These are phyloP conservation scores for Fusarium brachygibbosum DNA, from an alignment of 2,329 filamentous ascomycete genomes.

Conservation along the genomic window DNA sequence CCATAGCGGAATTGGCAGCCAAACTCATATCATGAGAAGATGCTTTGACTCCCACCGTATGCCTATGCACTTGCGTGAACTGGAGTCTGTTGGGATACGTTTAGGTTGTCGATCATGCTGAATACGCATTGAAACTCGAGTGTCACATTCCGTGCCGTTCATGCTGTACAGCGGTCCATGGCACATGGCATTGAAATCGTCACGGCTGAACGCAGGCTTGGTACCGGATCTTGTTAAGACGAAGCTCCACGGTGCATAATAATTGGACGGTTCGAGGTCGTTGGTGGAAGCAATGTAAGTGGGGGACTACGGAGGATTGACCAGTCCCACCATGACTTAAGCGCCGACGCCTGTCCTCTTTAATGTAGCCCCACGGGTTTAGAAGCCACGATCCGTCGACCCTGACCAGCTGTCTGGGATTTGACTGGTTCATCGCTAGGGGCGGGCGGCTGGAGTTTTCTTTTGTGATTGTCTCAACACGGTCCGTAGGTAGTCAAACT, in stretches of 20 bases:
- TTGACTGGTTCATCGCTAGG: constrained; percentile 39
- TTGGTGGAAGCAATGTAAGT: constrained; percentile 55
- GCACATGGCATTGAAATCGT: constrained; percentile 36
- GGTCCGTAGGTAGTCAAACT: constrained; percentile 14
- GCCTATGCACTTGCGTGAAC: constrained; percentile 9
- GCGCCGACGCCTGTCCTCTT: constrained; percentile 68
- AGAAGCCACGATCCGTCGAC: constrained; percentile 45
- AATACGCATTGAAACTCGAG: constrained; percentile 30
- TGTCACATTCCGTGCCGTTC: constrained; percentile 46
- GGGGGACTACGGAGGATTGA: constrained; percentile 47
- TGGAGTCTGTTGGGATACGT: constrained; percentile 32
- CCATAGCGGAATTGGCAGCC: background rate
- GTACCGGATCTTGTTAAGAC: constrained; percentile 15
- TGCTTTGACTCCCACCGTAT: constrained; percentile 12
- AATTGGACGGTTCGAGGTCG: constrained; percentile 53
- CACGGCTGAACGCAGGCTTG: constrained; percentile 22
- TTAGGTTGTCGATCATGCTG: constrained; percentile 35
- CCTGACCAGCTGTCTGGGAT: constrained; percentile 36
- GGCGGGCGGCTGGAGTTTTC: constrained; percentile 40
- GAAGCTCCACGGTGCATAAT: constrained; percentile 15
- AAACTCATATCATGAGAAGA: background rate
- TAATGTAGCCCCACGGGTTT: constrained; percentile 62
- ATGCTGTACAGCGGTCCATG: constrained; percentile 39
- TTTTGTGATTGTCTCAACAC: constrained; percentile 26
- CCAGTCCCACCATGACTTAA: constrained; percentile 61